A percentile compares a stretch with the other conserved stretches of the same genome.
phyloP scores from a whole-genome alignment of 768 basidiomycete genomes.

The Boletus pseudopeckii region DNA sequence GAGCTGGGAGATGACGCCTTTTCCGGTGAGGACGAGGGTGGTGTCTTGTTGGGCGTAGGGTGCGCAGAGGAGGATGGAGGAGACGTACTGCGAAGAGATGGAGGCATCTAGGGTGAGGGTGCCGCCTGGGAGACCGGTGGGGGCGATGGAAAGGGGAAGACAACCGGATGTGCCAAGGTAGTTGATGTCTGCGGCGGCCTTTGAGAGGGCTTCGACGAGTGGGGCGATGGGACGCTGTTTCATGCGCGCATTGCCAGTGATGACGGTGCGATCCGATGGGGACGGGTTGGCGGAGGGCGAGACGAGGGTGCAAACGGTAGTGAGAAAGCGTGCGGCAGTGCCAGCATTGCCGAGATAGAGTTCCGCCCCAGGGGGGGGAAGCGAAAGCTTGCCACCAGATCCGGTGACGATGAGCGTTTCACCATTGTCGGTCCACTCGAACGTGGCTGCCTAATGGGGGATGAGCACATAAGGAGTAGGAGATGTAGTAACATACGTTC shows the following conservation, averaged over 20 bases:
- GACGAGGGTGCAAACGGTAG: slow-evolving; percentile 92
- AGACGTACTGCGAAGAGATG: slow-evolving; percentile 97
- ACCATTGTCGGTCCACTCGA: slow-evolving; percentile 94
- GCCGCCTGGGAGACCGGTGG: slow-evolving; percentile 79
- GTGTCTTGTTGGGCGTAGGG: slow-evolving; percentile 87
- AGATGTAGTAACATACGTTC: slow-evolving; percentile 46
- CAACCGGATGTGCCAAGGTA: slow-evolving; percentile 82
- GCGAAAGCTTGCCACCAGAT: slow-evolving; percentile 72
- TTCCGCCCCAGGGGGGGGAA: slow-evolving; percentile 79
- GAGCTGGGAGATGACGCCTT: slow-evolving; percentile 95
- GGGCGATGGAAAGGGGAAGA: slow-evolving; percentile 82
- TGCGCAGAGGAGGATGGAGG: slow-evolving; percentile 93
- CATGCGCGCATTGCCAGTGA: slow-evolving; percentile 98
- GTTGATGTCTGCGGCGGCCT: slow-evolving; percentile 74
- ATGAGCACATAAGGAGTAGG: not conserved
- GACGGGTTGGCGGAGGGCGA: slow-evolving; percentile 39
- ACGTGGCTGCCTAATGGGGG: slow-evolving; percentile 71
- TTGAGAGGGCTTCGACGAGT: slow-evolving; percentile 81
- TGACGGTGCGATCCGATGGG: slow-evolving; percentile 55
- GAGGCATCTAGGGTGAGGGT: slow-evolving; percentile 86
- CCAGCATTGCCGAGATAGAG: slow-evolving; percentile 97
- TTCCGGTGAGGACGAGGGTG: slow-evolving; percentile 86
- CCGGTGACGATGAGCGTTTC: slow-evolving; percentile 93
- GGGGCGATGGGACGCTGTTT: slow-evolving; percentile 98
- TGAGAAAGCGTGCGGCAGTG: slow-evolving; percentile 95